phyloP scores from a whole-genome alignment of 495 filamentous ascomycete genomes.

The Glonium stellatum region DNA sequence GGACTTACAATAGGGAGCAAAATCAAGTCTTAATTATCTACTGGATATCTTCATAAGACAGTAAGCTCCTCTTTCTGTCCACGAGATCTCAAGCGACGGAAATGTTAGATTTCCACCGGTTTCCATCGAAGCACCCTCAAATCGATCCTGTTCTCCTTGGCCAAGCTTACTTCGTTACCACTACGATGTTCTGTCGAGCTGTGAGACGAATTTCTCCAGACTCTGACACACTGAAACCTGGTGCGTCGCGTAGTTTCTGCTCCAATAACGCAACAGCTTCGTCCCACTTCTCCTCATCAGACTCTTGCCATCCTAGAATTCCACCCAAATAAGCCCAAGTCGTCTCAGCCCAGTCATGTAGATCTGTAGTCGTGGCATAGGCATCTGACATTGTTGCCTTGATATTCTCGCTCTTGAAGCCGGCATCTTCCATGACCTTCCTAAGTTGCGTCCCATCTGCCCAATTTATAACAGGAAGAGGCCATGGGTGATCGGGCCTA shows the following conservation, averaged over 20 bases:
- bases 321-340: conserved; percentile 29
- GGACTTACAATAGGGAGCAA: too few relatives aligned
- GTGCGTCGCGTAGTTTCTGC: conserved; percentile 11
- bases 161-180: too few relatives aligned
- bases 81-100: too few relatives aligned
- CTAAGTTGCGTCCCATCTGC: conserved; percentile 15
- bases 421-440: conserved; percentile 14
- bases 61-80: too few relatives aligned
- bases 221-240: too few relatives aligned
- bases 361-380: conserved; percentile 15
- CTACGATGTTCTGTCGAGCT: too few relatives aligned
- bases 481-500: conserved; percentile 14
- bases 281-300: conserved; percentile 34
- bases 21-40: too few relatives aligned
- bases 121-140: too few relatives aligned
- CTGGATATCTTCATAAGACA: too few relatives aligned
- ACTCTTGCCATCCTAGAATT: conserved; percentile 17
- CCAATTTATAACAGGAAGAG: conserved; percentile 9
- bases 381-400: conserved; percentile 15
- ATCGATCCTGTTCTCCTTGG: too few relatives aligned
- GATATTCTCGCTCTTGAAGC: conserved; percentile 13
- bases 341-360: conserved; percentile 20
- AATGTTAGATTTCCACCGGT: too few relatives aligned
- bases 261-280: conserved; percentile 27
- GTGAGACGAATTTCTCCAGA: too few relatives aligned